Evolutionary conservation across 805 yeast species (phyloP).

Genomic region (Teunomyces aglyptinius): DNA sequence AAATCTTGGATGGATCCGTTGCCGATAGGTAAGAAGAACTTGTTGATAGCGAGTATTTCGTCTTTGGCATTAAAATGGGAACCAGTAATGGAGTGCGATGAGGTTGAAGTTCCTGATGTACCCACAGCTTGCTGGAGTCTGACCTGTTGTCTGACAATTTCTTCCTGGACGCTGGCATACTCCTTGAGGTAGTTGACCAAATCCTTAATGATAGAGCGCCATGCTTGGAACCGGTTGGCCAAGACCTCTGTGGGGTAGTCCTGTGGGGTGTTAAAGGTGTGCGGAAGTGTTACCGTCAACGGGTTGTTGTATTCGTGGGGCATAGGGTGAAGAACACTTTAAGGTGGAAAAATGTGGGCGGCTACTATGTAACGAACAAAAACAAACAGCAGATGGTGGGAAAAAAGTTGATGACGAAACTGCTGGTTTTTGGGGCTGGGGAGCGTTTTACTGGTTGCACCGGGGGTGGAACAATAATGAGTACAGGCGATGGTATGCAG

Average conservation of each 20-base stretch:
- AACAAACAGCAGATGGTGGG: not conserved
- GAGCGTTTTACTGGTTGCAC: not conserved
- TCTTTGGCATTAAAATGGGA: constrained; percentile 20
- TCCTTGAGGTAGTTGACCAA: constrained; percentile 74
- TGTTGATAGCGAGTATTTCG: constrained; percentile 33
- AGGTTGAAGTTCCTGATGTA: constrained; percentile 4
- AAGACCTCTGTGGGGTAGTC: constrained; percentile 79
- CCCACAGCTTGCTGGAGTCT: constrained; percentile 72
- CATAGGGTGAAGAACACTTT: constrained; percentile 8
- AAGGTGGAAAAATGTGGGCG: not conserved
- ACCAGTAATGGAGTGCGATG: constrained; percentile 7
- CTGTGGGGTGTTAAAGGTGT: constrained; percentile 28
- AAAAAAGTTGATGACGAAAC: not conserved
- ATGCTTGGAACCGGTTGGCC: constrained; percentile 79
- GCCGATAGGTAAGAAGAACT: constrained; percentile 74
- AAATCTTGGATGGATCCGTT: constrained; percentile 80
- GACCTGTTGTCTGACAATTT: constrained; percentile 76
- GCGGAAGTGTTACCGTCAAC: constrained; percentile 39
- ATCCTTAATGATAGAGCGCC: constrained; percentile 79
- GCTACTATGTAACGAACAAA: not conserved
- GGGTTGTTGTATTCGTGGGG: constrained; percentile 26
- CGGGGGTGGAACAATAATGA: not conserved
- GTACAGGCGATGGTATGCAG: not conserved
- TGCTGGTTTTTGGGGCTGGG: constrained; percentile 1
- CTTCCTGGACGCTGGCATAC: constrained; percentile 83